Evolutionary conservation across 129 eudicot genomes (phyloP).

Genomic region (Artemisia tridentata): DNA sequence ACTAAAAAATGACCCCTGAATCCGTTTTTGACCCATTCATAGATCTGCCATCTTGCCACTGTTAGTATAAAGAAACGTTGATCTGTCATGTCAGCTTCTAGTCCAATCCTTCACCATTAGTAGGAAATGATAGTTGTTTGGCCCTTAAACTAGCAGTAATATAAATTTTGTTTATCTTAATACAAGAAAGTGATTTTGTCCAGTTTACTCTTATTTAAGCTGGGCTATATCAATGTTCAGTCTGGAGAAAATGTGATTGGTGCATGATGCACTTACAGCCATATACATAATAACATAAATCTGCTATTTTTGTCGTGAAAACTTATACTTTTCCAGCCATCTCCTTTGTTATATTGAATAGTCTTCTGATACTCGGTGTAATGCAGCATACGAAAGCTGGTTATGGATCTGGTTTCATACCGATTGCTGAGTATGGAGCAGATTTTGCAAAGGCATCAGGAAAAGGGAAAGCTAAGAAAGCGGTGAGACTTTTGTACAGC

Average conservation of each 20-base stretch:
- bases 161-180: not conserved
- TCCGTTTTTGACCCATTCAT: too few species aligned
- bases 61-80: not conserved
- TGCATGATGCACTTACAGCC: not conserved
- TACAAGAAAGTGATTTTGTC: not conserved
- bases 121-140: not conserved
- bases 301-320: not conserved
- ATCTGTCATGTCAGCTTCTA: not conserved
- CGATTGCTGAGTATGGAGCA: constrained; percentile 91
- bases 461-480: constrained; percentile 48
- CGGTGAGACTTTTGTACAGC: constrained; percentile 80
- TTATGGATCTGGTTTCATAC: constrained; percentile 78
- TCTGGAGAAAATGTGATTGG: not conserved
- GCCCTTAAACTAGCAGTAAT: not conserved
- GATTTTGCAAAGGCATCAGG: constrained; percentile 49
- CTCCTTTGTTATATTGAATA: constrained; percentile 4
- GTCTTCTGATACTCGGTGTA: constrained; percentile 5
- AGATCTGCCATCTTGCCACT: too few species aligned
- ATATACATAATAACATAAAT: not conserved
- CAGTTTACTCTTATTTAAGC: too few species aligned
- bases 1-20: too few species aligned
- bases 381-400: constrained; percentile 61
- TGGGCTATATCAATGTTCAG: not conserved
- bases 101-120: not conserved
- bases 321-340: not conserved